These are phyloP conservation scores for Sclerotinia sclerotiorum DNA, from an alignment of 2,329 filamentous ascomycete species.

Conservation along the genomic window DNA sequence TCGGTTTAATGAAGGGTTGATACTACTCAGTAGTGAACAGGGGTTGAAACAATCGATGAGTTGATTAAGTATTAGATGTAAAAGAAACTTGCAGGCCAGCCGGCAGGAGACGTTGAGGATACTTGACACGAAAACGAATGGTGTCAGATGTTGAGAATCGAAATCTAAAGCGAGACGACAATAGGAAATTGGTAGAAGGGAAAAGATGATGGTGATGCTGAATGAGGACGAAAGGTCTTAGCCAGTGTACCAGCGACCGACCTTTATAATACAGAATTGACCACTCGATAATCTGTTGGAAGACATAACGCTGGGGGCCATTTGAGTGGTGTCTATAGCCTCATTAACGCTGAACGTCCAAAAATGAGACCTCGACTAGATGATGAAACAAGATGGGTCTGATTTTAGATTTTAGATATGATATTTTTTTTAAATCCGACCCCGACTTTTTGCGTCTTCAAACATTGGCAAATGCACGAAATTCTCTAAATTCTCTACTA, in stretches of 20 bases:
- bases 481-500: constrained; percentile 7
- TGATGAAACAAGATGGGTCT: constrained; percentile 24
- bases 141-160: constrained; percentile 13
- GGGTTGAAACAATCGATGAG: constrained; percentile 13
- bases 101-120: constrained; percentile 13
- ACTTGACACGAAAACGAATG: constrained; percentile 23
- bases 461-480: constrained; percentile 16
- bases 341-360: constrained; percentile 23
- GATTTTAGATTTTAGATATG: constrained; percentile 24
- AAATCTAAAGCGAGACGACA: constrained; percentile 19
- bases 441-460: constrained; percentile 14
- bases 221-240: constrained; percentile 25
- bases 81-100: constrained; percentile 17
- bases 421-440: constrained; percentile 13
- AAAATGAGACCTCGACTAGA: constrained; percentile 22
- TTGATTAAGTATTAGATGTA: constrained; percentile 17
- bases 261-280: constrained; percentile 25
- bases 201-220: constrained; percentile 14
- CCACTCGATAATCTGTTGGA: constrained; percentile 22
- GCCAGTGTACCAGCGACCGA: constrained; percentile 22
- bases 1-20: background rate
- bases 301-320: constrained; percentile 16
- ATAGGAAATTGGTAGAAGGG: constrained; percentile 17
- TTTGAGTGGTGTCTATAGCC: constrained; percentile 21
- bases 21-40: constrained; percentile 7